Evolutionary conservation across 1,284 basidiomycete species (phyloP), one percentile per base, ranked within the genome.

Genomic region (Trichosporon asahii): DNA sequence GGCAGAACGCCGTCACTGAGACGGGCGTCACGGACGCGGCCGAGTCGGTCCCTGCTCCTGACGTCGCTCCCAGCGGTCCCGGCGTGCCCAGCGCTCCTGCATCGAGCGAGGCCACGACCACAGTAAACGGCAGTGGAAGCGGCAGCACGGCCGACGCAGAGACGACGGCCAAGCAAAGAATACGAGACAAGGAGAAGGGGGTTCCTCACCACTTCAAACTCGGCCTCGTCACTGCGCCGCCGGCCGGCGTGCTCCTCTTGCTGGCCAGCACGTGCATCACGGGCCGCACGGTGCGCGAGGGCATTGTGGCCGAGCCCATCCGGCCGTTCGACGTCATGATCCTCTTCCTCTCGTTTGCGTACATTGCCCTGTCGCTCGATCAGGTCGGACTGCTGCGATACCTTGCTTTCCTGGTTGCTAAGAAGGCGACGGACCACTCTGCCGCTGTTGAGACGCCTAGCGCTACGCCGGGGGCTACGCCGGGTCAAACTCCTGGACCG

Each of bases 251-350:
- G 9, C 85, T 91, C 0, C 79, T 96, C 37, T 85, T 97, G 14
- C 89, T 94, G 76, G 91, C 90, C 0, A 86, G 89, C 0, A 88
- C 89, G 66, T 91, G 90, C 69, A 88, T 97, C 23, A 87, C 90
- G 68, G 86, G 89, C 0, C 73, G 77, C 0, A 90, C 86, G 81
- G 79, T 96, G 29, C 86, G 89, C 6, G 84, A 88, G 68, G 95
- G 95, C 12, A 87, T 88, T 49, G 85, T 86, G 0, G 65, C 37
- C 1, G 84, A 90, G 64, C 91, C 91, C 2, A 88, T 98, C 49
- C 88, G 92, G 74, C 95, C 96, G 0, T 93, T 95, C 77, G 94
- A 97, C 80, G 94, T 98, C 72, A 88, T 98, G 82, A 92, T 93
- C 31, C 86, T 98, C 3, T 98, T 98, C 84, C 89, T 94, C 74